Evolutionary conservation across 768 basidiomycete genomes (phyloP).

Genomic region (Cystobasidium onofrii): DNA sequence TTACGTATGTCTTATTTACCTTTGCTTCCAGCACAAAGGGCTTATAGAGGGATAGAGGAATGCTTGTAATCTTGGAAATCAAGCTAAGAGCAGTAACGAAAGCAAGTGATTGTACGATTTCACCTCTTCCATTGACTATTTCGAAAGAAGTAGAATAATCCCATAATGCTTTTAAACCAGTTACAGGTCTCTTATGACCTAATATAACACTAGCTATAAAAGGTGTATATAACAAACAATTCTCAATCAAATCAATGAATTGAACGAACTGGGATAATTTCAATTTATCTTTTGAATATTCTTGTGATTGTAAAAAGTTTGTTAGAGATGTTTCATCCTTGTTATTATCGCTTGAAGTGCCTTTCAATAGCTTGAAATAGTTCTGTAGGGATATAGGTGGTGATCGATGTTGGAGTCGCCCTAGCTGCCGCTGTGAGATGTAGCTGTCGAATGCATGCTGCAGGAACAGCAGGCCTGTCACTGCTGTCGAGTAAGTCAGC

Average conservation of each 20-base stretch:
- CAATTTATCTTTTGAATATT: conserved; percentile 18
- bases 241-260: conserved; percentile 15
- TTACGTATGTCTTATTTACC: conserved; percentile 47
- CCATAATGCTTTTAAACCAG: conserved; percentile 19
- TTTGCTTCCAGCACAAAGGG: conserved; percentile 92
- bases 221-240: background rate
- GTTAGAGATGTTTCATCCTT: background rate
- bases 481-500: conserved; percentile 3
- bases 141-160: conserved; percentile 20
- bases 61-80: conserved; percentile 41
- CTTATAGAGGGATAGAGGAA: conserved; percentile 71
- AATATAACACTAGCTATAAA: background rate
- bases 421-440: background rate
- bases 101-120: conserved; percentile 25
- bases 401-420: background rate
- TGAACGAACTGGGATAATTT: conserved; percentile 9
- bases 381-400: background rate
- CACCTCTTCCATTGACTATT: background rate
- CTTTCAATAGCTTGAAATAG: conserved; percentile 6
- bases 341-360: background rate
- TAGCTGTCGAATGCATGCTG: conserved; percentile 25
- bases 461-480: background rate
- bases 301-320: conserved; percentile 14
- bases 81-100: background rate
- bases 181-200: background rate